Percentiles rank a stretch among this genome's conserved stretches.
Evolutionary conservation across 1,139 yeast species (phyloP).

Genomic region (Geotrichum histeridarum): DNA sequence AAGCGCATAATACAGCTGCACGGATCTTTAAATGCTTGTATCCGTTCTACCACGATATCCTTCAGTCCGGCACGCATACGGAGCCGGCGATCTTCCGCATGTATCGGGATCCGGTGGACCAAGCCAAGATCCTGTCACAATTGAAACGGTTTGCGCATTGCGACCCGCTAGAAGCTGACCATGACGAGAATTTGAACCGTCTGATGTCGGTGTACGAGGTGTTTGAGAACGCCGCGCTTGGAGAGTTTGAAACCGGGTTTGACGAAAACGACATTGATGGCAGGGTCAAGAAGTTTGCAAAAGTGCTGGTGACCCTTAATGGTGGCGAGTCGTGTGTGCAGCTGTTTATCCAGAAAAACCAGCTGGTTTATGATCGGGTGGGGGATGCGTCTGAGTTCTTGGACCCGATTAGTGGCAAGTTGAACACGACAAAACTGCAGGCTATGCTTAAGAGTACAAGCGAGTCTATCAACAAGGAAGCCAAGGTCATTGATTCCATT

Average conservation of each 20-base stretch:
- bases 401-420: conserved; percentile 28
- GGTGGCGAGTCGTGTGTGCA: conserved; percentile 45
- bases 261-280: conserved; percentile 47
- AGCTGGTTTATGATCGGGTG: conserved; percentile 32
- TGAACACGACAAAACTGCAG: conserved; percentile 34
- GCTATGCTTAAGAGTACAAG: conserved; percentile 35
- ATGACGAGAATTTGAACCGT: conserved; percentile 43
- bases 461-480: conserved; percentile 37
- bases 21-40: conserved; percentile 25
- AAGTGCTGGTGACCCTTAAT: conserved; percentile 37
- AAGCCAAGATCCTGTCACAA: conserved; percentile 31
- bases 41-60: conserved; percentile 32
- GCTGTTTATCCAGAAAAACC: conserved; percentile 46
- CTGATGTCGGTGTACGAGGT: conserved; percentile 59
- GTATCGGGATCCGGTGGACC: conserved; percentile 30
- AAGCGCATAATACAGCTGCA: conserved; percentile 25
- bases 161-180: conserved; percentile 39
- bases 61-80: conserved; percentile 22
- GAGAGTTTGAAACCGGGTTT: conserved; percentile 60
- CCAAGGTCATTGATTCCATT: conserved; percentile 38
- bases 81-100: conserved; percentile 29
- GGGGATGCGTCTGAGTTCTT: conserved; percentile 24
- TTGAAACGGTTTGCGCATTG: conserved; percentile 38
- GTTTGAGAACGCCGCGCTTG: conserved; percentile 65
- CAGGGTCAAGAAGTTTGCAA: conserved; percentile 38